A percentile compares a stretch with the other conserved stretches of the same genome.
These are phyloP conservation scores for Stagonosporopsis chrysanthemi DNA, from an alignment of 2,329 filamentous ascomycete genomes.

Conservation along the genomic window DNA sequence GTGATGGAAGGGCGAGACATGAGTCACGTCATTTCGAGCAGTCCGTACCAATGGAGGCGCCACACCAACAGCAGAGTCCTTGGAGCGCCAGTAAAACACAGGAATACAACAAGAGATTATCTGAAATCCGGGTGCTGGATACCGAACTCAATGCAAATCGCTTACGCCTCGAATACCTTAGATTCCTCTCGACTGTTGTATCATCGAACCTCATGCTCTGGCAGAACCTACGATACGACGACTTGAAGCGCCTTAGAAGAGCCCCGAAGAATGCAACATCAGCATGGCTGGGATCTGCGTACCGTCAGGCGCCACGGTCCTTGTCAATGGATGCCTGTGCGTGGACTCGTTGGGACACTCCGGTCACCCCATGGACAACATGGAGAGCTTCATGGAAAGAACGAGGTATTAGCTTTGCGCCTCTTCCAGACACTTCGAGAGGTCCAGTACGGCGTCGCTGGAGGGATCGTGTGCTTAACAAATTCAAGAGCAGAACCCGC, in stretches of 20 bases:
- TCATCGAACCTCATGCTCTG: not conserved
- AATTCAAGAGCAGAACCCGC: not conserved
- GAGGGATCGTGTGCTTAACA: not conserved
- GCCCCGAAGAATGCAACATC: not conserved
- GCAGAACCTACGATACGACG: not conserved
- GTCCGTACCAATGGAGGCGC: not conserved
- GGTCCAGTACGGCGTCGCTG: not conserved
- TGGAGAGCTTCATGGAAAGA: not conserved
- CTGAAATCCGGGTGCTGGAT: not conserved
- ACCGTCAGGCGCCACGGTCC: not conserved
- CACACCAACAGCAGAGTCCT: not conserved
- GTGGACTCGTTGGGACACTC: not conserved
- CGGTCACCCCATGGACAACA: slow-evolving; percentile 1
- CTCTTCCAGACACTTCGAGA: not conserved
- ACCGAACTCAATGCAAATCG: not conserved
- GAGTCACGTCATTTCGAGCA: too few species aligned
- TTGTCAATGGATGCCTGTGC: not conserved
- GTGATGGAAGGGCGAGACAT: too few species aligned
- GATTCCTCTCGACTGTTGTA: not conserved
- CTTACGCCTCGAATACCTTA: not conserved
- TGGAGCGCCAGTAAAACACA: not conserved
- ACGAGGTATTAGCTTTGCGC: not conserved
- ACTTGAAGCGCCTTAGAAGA: not conserved
- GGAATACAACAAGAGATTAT: not conserved
- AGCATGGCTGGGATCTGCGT: not conserved